phyloP scores from a whole-genome alignment of 2,329 filamentous ascomycete species.

The Penicillium sp. region DNA sequence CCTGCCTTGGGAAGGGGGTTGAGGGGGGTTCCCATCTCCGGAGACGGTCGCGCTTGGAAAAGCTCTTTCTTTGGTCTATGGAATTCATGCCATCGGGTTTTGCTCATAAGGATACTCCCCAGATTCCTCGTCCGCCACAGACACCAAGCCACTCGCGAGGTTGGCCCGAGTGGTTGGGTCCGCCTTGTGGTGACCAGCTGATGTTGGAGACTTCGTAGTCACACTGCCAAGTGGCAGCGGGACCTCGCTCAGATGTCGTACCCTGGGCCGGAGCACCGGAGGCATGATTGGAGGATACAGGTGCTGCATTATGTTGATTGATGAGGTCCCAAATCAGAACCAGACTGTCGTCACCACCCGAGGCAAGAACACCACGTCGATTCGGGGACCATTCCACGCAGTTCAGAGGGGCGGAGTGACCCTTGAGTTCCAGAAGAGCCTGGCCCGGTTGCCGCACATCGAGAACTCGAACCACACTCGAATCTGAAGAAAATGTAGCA shows the following conservation, averaged over 20 bases:
- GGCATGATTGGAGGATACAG: constrained; percentile 31
- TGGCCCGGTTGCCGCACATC: constrained; percentile 95
- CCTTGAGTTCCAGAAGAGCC: constrained; percentile 85
- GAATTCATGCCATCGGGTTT: too few species aligned
- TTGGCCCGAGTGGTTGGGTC: constrained; percentile 29
- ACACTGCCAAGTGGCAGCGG: constrained; percentile 42
- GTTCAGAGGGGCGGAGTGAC: constrained; percentile 79
- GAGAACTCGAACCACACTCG: constrained; percentile 84
- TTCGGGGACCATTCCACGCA: constrained; percentile 93
- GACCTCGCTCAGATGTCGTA: constrained; percentile 38
- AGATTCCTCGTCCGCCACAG: constrained; percentile 42
- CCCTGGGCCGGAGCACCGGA: constrained; percentile 17
- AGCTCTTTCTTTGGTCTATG: too few species aligned
- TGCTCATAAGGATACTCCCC: constrained; percentile 38
- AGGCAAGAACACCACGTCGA: constrained; percentile 80
- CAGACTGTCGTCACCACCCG: constrained; percentile 83
- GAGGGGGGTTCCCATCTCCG: too few species aligned
- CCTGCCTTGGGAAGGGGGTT: too few species aligned
- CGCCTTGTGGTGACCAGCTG: constrained; percentile 42
- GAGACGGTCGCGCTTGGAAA: too few species aligned
- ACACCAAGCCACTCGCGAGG: constrained; percentile 41
- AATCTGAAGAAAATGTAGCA: constrained; percentile 94
- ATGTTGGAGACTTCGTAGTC: constrained; percentile 45
- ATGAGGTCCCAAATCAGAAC: constrained; percentile 93
- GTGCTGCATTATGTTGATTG: constrained; percentile 54